phyloP scores from a whole-genome alignment of 768 basidiomycete genomes.

The Dacryopinax primogenitus region DNA sequence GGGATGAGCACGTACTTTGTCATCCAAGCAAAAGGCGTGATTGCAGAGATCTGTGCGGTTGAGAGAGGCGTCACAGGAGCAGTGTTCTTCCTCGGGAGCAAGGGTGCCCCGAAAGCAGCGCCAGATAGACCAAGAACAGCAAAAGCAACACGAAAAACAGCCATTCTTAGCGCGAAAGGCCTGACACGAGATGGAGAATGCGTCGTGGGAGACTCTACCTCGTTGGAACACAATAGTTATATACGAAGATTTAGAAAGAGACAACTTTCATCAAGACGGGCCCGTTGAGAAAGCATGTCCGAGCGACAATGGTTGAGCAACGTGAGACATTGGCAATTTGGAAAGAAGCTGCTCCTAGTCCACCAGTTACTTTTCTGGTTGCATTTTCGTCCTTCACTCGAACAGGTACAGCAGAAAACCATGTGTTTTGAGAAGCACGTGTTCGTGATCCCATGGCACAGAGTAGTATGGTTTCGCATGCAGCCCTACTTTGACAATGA shows the following conservation, averaged over 20 bases:
- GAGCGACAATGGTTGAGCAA: background rate
- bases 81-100: slow-evolving; percentile 3
- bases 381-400: background rate
- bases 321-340: background rate
- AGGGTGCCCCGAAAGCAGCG: background rate
- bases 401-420: background rate
- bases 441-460: background rate
- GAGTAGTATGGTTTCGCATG: background rate
- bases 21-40: background rate
- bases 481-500: background rate
- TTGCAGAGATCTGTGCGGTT: background rate
- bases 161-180: background rate
- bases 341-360: background rate
- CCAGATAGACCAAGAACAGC: background rate
- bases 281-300: background rate
- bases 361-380: background rate
- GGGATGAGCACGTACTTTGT: no score
- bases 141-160: background rate
- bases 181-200: background rate
- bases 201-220: no score
- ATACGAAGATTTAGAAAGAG: background rate
- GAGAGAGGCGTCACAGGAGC: background rate
- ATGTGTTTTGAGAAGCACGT: background rate
- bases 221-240: no score
- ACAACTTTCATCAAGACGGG: background rate